Evolutionary conservation across 2,329 filamentous ascomycete genomes (phyloP).

Genomic region (Calonectria hongkongensis): DNA sequence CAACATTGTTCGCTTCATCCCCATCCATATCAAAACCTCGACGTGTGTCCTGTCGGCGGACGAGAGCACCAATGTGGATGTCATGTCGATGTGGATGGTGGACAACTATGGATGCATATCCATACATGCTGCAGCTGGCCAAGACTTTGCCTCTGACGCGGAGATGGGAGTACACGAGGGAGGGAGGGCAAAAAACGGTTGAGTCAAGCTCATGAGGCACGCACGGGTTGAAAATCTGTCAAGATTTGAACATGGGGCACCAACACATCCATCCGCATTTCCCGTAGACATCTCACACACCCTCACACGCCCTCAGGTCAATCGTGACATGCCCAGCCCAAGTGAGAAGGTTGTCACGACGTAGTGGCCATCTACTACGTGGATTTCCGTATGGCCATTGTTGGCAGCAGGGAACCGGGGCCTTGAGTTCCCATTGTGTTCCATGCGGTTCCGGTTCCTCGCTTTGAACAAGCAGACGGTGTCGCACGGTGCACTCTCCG

Average conservation of each 20-base stretch:
- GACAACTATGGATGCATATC: slow-evolving; percentile 11
- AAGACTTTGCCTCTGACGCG: slow-evolving; percentile 22
- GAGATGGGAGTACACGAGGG: slow-evolving; percentile 29
- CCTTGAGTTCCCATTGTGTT: slow-evolving; percentile 29
- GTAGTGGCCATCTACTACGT: slow-evolving; percentile 39
- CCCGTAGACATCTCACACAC: slow-evolving; percentile 53
- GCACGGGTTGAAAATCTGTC: slow-evolving; percentile 41
- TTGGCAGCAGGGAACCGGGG: slow-evolving; percentile 37
- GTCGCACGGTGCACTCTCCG: slow-evolving; percentile 40
- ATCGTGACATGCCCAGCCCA: slow-evolving; percentile 42
- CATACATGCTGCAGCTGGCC: slow-evolving; percentile 16
- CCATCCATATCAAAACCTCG: slow-evolving; percentile 31
- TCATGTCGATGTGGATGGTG: neutral
- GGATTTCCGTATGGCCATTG: slow-evolving; percentile 41
- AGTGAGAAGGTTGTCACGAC: slow-evolving; percentile 27
- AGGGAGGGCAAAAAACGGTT: slow-evolving; percentile 31
- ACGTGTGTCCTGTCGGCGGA: slow-evolving; percentile 18
- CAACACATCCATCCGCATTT: slow-evolving; percentile 58
- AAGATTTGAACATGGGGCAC: slow-evolving; percentile 48
- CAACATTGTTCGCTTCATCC: slow-evolving; percentile 4
- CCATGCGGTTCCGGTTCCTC: slow-evolving; percentile 34
- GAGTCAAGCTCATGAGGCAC: slow-evolving; percentile 30
- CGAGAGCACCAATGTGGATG: slow-evolving; percentile 3
- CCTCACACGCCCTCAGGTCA: slow-evolving; percentile 52
- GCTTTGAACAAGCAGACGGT: slow-evolving; percentile 32